A percentile compares a stretch with the other conserved stretches of the same genome.
These are phyloP conservation scores for Phlebiopsis gigantea DNA, from an alignment of 768 basidiomycete species.

Conservation along the genomic window DNA sequence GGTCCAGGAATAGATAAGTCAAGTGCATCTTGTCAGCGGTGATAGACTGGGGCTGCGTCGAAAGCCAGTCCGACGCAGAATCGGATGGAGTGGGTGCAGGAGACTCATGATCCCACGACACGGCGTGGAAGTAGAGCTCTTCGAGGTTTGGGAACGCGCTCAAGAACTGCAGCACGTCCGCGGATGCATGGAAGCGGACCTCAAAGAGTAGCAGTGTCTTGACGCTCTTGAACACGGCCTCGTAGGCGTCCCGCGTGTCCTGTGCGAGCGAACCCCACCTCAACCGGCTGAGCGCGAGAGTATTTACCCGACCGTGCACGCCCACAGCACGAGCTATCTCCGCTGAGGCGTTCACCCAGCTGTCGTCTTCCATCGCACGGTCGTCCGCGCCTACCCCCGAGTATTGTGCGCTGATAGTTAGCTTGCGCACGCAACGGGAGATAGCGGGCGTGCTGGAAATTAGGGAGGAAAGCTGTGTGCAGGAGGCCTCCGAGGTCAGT, in stretches of 20 bases:
- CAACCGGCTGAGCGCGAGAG: slow-evolving; percentile 21
- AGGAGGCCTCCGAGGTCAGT: slow-evolving; percentile 15
- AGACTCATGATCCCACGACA: slow-evolving; percentile 22
- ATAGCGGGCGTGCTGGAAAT: slow-evolving; percentile 15
- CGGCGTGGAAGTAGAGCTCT: slow-evolving; percentile 25
- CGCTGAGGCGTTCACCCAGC: slow-evolving; percentile 17
- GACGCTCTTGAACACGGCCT: slow-evolving; percentile 14
- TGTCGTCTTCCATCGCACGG: slow-evolving; percentile 17
- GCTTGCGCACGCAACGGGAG: slow-evolving; percentile 19
- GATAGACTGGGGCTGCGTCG: neutral
- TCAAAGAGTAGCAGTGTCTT: slow-evolving; percentile 24
- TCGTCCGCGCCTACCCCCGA: slow-evolving; percentile 12
- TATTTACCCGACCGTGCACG: slow-evolving; percentile 12
- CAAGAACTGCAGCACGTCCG: slow-evolving; percentile 23
- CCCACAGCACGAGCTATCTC: slow-evolving; percentile 15
- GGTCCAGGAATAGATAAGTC: slow-evolving; percentile 24
- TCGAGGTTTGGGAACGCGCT: slow-evolving; percentile 21
- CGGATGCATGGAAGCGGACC: slow-evolving; percentile 21
- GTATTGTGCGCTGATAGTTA: slow-evolving; percentile 20
- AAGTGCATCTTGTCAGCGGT: slow-evolving; percentile 17
- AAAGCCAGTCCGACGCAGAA: neutral
- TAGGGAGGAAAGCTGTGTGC: slow-evolving; percentile 16
- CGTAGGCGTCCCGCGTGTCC: slow-evolving; percentile 19
- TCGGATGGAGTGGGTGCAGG: slow-evolving; percentile 9
- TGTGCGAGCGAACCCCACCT: slow-evolving; percentile 20